phyloP scores from a whole-genome alignment of 768 basidiomycete genomes.

The Butyriboletus loyo region DNA sequence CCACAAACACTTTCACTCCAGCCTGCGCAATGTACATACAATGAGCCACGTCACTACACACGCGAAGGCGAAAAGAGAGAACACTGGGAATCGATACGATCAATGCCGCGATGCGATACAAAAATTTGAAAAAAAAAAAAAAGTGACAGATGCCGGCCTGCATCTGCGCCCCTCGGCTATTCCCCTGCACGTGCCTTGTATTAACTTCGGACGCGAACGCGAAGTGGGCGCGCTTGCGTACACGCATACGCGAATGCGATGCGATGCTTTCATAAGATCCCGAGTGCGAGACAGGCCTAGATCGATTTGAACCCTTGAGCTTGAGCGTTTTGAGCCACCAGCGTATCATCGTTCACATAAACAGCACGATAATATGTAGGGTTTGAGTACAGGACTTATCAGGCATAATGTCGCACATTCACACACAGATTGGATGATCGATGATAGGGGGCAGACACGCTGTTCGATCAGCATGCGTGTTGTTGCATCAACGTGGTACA shows the following conservation, averaged over 20 bases:
- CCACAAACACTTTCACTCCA: not conserved
- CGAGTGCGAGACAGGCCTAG: not conserved
- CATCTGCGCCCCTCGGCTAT: not conserved
- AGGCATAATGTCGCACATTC: not conserved
- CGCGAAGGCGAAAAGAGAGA: not conserved
- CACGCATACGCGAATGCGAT: not conserved
- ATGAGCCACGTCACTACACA: not conserved
- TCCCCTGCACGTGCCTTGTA: slow-evolving; percentile 1
- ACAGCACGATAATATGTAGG: not conserved
- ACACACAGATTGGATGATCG: no score
- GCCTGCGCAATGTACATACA: not conserved
- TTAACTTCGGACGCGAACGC: slow-evolving; percentile 1
- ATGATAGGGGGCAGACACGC: not conserved
- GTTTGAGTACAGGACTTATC: not conserved
- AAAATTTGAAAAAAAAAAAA: no score
- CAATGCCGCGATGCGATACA: no score
- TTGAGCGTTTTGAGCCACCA: not conserved
- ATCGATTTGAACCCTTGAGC: no score
- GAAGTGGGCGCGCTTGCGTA: not conserved
- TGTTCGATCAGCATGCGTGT: not conserved
- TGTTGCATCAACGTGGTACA: not conserved
- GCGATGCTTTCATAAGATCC: not conserved
- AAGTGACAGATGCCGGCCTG: not conserved
- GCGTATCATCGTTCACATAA: not conserved
- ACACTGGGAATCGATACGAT: not conserved